Percentiles rank a stretch among this genome's conserved stretches.
These are phyloP conservation scores for Aspergillus arachidicola DNA, from an alignment of 2,329 filamentous ascomycete species.

Conservation along the genomic window DNA sequence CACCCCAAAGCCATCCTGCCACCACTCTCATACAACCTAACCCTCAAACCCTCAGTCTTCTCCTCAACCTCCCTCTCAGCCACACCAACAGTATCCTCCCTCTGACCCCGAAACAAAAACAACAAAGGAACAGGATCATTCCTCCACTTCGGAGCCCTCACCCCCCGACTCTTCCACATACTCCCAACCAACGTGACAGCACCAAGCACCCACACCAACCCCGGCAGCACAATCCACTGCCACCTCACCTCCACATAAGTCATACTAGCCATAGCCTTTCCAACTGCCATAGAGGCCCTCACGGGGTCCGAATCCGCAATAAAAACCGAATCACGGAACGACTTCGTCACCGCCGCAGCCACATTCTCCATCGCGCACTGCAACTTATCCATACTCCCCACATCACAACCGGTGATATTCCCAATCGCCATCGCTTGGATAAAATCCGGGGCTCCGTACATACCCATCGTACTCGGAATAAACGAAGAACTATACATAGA, in stretches of 20 bases:
- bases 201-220: constrained; percentile 17
- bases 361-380: constrained; percentile 14
- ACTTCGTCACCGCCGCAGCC: constrained; percentile 14
- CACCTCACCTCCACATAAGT: constrained; percentile 13
- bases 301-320: not conserved
- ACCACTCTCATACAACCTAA: not conserved
- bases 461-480: not conserved
- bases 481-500: not conserved
- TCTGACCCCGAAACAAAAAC: not conserved
- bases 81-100: not conserved
- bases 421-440: constrained; percentile 1
- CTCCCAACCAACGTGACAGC: constrained; percentile 11
- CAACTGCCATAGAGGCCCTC: not conserved
- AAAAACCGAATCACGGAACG: constrained; percentile 12
- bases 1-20: not conserved
- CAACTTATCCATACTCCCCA: not conserved
- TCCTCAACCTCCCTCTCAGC: not conserved
- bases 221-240: constrained; percentile 18
- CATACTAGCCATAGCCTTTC: constrained; percentile 1
- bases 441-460: not conserved
- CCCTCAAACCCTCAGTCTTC: not conserved
- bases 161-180: constrained; percentile 11
- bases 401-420: not conserved
- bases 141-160: not conserved
- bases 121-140: not conserved